Evolutionary conservation across 2,329 filamentous ascomycete species (phyloP).

Genomic region (Aspergillus brunneoviolaceus): DNA sequence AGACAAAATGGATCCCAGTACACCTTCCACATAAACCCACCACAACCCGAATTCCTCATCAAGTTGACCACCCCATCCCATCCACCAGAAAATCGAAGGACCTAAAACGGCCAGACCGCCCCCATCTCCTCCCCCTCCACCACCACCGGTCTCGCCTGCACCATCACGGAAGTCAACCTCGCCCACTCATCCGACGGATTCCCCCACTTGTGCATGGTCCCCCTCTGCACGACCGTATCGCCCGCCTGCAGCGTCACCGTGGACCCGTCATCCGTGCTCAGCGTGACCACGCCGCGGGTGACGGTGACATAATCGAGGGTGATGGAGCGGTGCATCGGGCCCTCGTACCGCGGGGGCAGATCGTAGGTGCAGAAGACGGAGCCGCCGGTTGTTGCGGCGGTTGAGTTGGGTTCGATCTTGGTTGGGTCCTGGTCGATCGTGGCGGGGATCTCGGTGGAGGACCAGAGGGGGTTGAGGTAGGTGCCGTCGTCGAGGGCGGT

Average conservation of each 20-base stretch:
- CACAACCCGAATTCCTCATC: too few species aligned
- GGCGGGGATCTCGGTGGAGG: not conserved
- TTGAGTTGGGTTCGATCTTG: not conserved
- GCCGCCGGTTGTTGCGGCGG: not conserved
- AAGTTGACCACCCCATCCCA: too few species aligned
- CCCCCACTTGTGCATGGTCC: constrained; percentile 11
- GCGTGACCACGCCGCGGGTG: not conserved
- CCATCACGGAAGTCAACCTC: not conserved
- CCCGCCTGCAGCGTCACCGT: not conserved
- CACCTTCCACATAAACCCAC: too few species aligned
- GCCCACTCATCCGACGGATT: constrained; percentile 7
- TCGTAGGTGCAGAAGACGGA: not conserved
- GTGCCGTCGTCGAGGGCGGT: not conserved
- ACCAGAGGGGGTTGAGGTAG: constrained; percentile 1
- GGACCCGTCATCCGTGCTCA: constrained; percentile 4
- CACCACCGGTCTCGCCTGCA: not conserved
- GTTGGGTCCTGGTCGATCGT: not conserved
- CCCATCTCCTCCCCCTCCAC: not conserved
- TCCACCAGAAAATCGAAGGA: not conserved
- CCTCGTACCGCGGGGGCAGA: not conserved
- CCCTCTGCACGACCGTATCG: constrained; percentile 6
- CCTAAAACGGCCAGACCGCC: not conserved
- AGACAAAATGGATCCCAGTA: too few species aligned
- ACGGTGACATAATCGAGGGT: constrained; percentile 8
- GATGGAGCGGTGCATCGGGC: constrained; percentile 4